Evolutionary conservation across 768 basidiomycete species (phyloP).

Genomic region (Boletus rufocinnamomeus): DNA sequence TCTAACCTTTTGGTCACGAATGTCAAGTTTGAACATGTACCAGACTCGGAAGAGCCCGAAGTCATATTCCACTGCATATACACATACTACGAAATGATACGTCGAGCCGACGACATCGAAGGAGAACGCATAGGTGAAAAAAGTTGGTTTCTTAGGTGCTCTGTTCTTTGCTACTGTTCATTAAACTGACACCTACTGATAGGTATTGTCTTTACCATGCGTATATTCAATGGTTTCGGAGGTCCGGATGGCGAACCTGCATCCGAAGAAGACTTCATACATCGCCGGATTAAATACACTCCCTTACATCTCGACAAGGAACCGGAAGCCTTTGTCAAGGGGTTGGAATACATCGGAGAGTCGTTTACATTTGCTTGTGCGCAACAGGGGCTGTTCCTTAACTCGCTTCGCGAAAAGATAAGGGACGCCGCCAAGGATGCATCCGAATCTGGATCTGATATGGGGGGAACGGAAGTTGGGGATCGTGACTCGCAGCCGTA

Average conservation of each 20-base stretch:
- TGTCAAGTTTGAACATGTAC: slow-evolving; percentile 48
- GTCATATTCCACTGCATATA: slow-evolving; percentile 72
- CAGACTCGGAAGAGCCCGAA: slow-evolving; percentile 40
- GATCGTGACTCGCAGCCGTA: slow-evolving; percentile 16
- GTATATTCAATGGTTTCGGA: slow-evolving; percentile 44
- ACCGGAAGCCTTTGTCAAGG: slow-evolving; percentile 51
- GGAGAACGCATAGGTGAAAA: slow-evolving; percentile 40
- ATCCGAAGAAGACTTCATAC: slow-evolving; percentile 35
- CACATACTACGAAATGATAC: slow-evolving; percentile 44
- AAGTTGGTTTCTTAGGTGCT: slow-evolving; percentile 19
- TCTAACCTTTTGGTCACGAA: slow-evolving; percentile 75
- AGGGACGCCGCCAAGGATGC: slow-evolving; percentile 36
- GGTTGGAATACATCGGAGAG: slow-evolving; percentile 59
- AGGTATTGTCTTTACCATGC: slow-evolving; percentile 66
- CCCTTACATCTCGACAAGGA: slow-evolving; percentile 70
- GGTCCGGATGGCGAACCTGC: slow-evolving; percentile 35
- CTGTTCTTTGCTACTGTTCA: slow-evolving; percentile 1
- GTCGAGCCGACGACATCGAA: slow-evolving; percentile 32
- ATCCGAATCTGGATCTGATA: slow-evolving; percentile 27
- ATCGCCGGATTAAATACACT: slow-evolving; percentile 50
- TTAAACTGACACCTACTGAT: slow-evolving; percentile 4
- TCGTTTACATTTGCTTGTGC: slow-evolving; percentile 68
- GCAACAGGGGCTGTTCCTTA: slow-evolving; percentile 69
- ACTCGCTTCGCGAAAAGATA: slow-evolving; percentile 58
- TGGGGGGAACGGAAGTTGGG: slow-evolving; percentile 30